Evolutionary conservation across 1,284 basidiomycete species (phyloP).

Genomic region (Puccinia polysora): DNA sequence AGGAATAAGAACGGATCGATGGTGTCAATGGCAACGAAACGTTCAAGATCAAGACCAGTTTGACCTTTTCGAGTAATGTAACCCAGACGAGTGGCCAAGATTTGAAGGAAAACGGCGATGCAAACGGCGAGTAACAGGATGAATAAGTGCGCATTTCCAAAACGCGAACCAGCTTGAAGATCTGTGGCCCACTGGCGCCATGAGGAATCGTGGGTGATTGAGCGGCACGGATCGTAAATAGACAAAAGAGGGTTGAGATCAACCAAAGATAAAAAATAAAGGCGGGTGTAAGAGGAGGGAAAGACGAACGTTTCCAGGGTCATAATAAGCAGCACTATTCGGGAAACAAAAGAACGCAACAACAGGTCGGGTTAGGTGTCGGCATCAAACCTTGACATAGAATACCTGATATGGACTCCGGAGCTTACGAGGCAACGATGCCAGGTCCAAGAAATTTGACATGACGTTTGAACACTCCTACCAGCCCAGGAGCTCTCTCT

Average conservation of each 20-base stretch:
- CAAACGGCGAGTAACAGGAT: conserved; percentile 7
- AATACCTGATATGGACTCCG: neutral
- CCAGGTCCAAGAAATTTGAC: conserved; percentile 36
- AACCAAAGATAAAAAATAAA: neutral
- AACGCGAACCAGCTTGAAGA: conserved; percentile 24
- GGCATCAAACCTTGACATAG: neutral
- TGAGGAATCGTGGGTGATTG: too few relatives aligned
- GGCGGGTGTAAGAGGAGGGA: neutral
- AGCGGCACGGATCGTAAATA: too few relatives aligned
- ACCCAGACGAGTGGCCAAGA: conserved; percentile 28
- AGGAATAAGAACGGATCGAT: too few relatives aligned
- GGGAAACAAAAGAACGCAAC: neutral
- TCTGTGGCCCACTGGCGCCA: conserved; percentile 43
- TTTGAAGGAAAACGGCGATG: conserved; percentile 31
- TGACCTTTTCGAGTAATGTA: conserved; percentile 38
- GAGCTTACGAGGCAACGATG: conserved; percentile 27
- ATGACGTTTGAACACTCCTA: conserved; percentile 31
- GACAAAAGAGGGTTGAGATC: neutral
- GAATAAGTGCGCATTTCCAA: conserved; percentile 32
- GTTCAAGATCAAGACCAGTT: too few relatives aligned
- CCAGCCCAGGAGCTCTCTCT: neutral
- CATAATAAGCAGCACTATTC: conserved; percentile 20
- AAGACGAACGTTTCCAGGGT: conserved; percentile 37
- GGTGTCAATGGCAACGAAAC: too few relatives aligned
- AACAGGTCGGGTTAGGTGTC: neutral